These are phyloP conservation scores for Aeschynomene evenia DNA, from an alignment of 306 rosid species.

Conservation along the genomic window DNA sequence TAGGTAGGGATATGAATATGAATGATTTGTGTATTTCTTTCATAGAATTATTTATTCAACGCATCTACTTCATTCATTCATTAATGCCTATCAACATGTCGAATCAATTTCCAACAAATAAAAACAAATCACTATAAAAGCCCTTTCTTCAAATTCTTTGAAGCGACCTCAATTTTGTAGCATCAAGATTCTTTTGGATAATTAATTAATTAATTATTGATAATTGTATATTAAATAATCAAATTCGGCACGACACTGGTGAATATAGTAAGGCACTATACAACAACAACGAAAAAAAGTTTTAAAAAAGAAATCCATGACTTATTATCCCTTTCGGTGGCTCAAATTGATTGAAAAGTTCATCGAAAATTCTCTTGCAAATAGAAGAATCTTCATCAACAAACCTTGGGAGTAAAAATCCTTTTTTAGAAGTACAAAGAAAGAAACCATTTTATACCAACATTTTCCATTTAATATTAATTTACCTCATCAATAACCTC, in stretches of 20 bases:
- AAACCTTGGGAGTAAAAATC: too few relatives aligned
- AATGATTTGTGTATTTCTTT: too few relatives aligned
- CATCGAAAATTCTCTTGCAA: background rate
- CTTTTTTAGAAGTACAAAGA: too few relatives aligned
- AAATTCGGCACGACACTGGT: background rate
- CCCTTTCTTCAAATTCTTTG: background rate
- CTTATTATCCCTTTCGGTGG: slow-evolving; percentile 11
- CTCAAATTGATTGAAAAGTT: background rate
- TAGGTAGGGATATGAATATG: background rate
- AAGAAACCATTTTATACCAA: too few relatives aligned
- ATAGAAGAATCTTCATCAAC: background rate
- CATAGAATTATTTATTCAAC: background rate
- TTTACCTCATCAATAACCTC: too few relatives aligned
- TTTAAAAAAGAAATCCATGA: background rate
- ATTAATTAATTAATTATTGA: too few relatives aligned
- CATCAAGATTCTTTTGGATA: background rate
- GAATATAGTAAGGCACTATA: too few relatives aligned
- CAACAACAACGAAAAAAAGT: too few relatives aligned
- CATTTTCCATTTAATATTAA: too few relatives aligned
- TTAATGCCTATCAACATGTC: background rate
- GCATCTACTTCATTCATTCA: background rate
- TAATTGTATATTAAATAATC: background rate
- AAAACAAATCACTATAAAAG: background rate
- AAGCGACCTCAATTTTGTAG: background rate
- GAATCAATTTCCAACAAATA: background rate